Base-by-base conservation (phyloP, 768 basidiomycete species). In the Boletellus ananiceps region DNA sequence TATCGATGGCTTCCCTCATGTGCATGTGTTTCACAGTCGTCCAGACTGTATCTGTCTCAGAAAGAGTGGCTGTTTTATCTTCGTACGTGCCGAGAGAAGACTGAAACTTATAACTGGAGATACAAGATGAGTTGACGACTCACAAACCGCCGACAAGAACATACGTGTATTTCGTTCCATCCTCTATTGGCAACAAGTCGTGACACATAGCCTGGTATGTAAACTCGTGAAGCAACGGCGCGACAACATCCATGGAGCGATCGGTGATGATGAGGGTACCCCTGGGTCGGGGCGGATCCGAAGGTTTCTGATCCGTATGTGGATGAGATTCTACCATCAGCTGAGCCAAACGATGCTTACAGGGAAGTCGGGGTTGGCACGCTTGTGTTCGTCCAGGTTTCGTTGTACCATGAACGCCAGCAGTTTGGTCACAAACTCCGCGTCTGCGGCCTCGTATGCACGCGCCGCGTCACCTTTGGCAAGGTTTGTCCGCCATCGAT, bases 151-250 rank as follows among this genome's bases (percentile, higher is more conserved):
- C 21, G 67, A 48, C 19, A n/a, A 50, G 5, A 15, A 75, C 91
- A 48, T 57, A 95, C 93, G 80, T 83, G 69, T 97, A 98, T 68
- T 79, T 85, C 8, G 75, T 77, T 21, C 94, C 95, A 52, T 91
- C 83, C 48, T 92, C 80, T 44, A 99, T 89, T 15, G 85, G 86
- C 5, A 99, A 76, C 16, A 99, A 69, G 67, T 99, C 96, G 58
- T 93, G 93, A 42, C 87, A 88, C 96, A 99, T 99, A 0, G 96
- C 95, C 68, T 98, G 96, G 67, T 98, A 99, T 18, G 95, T 98
- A 64, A 99, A 99, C 63, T 98, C 96, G 65, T 99, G 96, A 32
- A 96, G 65, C 52, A 97, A 80, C 2, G 96, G 96, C 2, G 92
- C 86, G 21, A 88, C 63, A 59, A 84, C 83, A 68, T 99, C 96